phyloP scores from a whole-genome alignment of 192 early-diverging fungal species.

The Backusella sp. region DNA sequence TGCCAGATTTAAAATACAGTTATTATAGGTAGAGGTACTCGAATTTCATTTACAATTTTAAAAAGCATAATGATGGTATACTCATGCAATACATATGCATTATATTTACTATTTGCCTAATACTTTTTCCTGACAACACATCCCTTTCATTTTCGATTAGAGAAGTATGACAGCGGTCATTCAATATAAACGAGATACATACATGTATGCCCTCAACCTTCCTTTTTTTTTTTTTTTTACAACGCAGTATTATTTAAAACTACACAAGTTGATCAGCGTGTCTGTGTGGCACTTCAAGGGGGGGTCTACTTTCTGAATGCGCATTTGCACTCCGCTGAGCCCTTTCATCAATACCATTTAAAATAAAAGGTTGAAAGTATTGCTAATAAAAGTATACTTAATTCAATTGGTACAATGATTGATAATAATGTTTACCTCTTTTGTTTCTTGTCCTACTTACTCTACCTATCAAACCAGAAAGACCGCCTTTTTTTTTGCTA shows the following conservation, averaged over 20 bases:
- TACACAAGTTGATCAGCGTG: background rate
- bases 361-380: background rate
- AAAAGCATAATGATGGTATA: background rate
- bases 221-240: background rate
- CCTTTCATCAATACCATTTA: background rate
- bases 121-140: background rate
- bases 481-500: background rate
- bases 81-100: background rate
- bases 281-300: background rate
- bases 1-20: background rate
- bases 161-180: background rate
- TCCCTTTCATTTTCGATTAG: background rate
- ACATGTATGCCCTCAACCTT: background rate
- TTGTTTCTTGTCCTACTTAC: conserved; percentile 4
- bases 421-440: conserved; percentile 5
- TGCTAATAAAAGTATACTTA: background rate
- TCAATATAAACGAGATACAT: background rate
- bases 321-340: background rate
- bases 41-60: background rate
- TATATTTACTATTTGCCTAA: conserved; percentile 2
- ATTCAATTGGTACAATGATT: conserved; percentile 1
- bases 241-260: background rate
- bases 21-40: background rate
- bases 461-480: conserved; percentile 6
- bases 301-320: background rate